These are phyloP conservation scores for Gonapodya prolifera DNA, from an alignment of 192 early-diverging fungal species.

Conservation along the genomic window DNA sequence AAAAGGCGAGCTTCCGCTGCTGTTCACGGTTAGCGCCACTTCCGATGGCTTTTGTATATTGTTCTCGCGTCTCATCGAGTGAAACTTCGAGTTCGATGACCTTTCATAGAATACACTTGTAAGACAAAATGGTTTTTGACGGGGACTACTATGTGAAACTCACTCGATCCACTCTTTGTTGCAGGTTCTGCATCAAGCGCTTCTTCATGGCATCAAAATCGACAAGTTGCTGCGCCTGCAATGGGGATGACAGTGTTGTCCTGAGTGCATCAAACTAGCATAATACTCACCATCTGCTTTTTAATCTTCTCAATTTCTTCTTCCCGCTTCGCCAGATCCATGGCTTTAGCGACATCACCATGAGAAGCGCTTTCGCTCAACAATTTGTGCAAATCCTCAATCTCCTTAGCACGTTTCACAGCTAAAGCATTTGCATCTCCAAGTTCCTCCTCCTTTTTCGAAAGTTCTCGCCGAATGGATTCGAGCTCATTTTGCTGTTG, in stretches of 20 bases:
- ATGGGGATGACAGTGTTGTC: not conserved
- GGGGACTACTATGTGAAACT: too few relatives aligned
- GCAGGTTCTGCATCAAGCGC: conserved; percentile 93
- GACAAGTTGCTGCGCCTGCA: conserved; percentile 51
- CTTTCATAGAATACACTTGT: too few relatives aligned
- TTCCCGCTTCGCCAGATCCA: conserved; percentile 45
- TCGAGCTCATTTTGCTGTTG: conserved; percentile 60
- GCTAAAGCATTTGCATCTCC: conserved; percentile 9
- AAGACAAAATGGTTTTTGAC: too few relatives aligned
- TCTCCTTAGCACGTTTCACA: conserved; percentile 36
- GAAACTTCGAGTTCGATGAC: conserved; percentile 96
- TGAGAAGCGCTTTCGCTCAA: conserved; percentile 28
- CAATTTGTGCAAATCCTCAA: conserved; percentile 46
- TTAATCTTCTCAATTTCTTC: conserved; percentile 68
- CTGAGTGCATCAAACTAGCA: not conserved
- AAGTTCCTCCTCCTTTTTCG: conserved; percentile 50
- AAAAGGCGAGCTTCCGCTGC: conserved; percentile 94
- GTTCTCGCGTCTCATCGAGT: conserved; percentile 89
- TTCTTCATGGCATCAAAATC: conserved; percentile 99
- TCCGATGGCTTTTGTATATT: conserved; percentile 76
- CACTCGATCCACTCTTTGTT: conserved; percentile 76
- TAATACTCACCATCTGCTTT: conserved; percentile 40
- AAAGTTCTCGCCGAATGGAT: conserved; percentile 52
- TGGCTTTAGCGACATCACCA: conserved; percentile 11
- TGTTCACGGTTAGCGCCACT: conserved; percentile 73